phyloP scores from a whole-genome alignment of 1,284 basidiomycete genomes.

The Exobasidium rhododendri region DNA sequence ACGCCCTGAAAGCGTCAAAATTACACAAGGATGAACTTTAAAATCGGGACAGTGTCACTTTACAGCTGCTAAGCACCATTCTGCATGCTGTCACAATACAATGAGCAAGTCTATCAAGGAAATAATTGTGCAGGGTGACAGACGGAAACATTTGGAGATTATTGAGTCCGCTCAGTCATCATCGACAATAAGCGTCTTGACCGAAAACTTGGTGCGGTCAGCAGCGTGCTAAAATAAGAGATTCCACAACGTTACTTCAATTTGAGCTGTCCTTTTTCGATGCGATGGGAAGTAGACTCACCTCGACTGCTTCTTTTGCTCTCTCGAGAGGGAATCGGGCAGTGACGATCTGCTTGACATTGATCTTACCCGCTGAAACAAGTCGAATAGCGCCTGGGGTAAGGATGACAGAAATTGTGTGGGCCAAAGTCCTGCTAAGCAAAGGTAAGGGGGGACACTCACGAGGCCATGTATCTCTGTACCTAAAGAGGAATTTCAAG shows the following conservation, averaged over 20 bases:
- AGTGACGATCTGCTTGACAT: slow-evolving; percentile 83
- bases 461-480: slow-evolving; percentile 19
- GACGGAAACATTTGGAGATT: too few relatives aligned
- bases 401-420: too few relatives aligned
- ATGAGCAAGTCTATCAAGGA: too few relatives aligned
- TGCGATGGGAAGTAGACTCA: background rate
- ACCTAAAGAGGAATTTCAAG: slow-evolving; percentile 58
- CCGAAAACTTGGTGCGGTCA: slow-evolving; percentile 60
- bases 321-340: slow-evolving; percentile 74
- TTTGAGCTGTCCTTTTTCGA: background rate
- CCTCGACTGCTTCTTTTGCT: slow-evolving; percentile 76
- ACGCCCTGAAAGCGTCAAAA: background rate
- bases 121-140: too few relatives aligned
- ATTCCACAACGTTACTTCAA: background rate
- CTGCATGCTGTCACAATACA: too few relatives aligned
- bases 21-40: background rate
- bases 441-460: slow-evolving; percentile 36
- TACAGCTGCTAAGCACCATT: too few relatives aligned
- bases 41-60: too few relatives aligned
- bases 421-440: slow-evolving; percentile 63
- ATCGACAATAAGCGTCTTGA: slow-evolving; percentile 49
- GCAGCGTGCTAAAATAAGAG: too few relatives aligned
- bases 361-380: slow-evolving; percentile 71
- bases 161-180: slow-evolving; percentile 19
- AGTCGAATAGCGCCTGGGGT: slow-evolving; percentile 70